Percentiles rank a stretch among this genome's conserved stretches.
These are phyloP conservation scores for Phalaenopsis hybrid DNA, from an alignment of 116 monocot genomes.

Conservation along the genomic window DNA sequence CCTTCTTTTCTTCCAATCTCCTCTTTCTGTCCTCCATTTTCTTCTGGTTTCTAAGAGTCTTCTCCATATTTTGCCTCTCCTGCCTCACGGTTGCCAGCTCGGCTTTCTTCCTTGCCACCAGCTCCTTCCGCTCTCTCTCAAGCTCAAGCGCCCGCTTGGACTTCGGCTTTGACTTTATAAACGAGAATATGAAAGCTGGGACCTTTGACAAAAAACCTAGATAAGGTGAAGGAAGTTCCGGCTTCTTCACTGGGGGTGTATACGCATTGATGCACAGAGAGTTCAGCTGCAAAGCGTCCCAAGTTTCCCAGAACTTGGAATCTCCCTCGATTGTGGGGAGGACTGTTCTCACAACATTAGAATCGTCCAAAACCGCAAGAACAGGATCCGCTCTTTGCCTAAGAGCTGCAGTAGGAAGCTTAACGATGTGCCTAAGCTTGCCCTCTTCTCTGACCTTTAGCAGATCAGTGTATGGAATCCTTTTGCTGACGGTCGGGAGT, in stretches of 20 bases:
- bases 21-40: slow-evolving; percentile 51
- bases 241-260: slow-evolving; percentile 56
- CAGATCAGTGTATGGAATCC: slow-evolving; percentile 69
- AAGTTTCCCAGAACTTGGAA: slow-evolving; percentile 54
- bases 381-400: slow-evolving; percentile 47
- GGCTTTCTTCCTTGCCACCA: slow-evolving; percentile 28
- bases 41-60: slow-evolving; percentile 37
- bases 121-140: slow-evolving; percentile 43
- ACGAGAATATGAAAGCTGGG: slow-evolving; percentile 17
- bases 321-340: slow-evolving; percentile 56
- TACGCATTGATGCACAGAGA: slow-evolving; percentile 71
- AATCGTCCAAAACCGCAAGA: slow-evolving; percentile 67
- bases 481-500: slow-evolving; percentile 48
- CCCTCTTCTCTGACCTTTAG: slow-evolving; percentile 36
- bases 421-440: slow-evolving; percentile 59
- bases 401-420: slow-evolving; percentile 32
- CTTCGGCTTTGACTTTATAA: slow-evolving; percentile 40
- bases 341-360: slow-evolving; percentile 50
- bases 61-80: slow-evolving; percentile 56
- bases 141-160: slow-evolving; percentile 58
- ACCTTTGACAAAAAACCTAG: slow-evolving; percentile 37
- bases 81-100: slow-evolving; percentile 37
- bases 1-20: slow-evolving; percentile 42
- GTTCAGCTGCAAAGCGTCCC: slow-evolving; percentile 46
- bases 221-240: slow-evolving; percentile 47